Conservation (phyloP, 164 flowering plant genomes). For the Vitis rotundifolia region DNA sequence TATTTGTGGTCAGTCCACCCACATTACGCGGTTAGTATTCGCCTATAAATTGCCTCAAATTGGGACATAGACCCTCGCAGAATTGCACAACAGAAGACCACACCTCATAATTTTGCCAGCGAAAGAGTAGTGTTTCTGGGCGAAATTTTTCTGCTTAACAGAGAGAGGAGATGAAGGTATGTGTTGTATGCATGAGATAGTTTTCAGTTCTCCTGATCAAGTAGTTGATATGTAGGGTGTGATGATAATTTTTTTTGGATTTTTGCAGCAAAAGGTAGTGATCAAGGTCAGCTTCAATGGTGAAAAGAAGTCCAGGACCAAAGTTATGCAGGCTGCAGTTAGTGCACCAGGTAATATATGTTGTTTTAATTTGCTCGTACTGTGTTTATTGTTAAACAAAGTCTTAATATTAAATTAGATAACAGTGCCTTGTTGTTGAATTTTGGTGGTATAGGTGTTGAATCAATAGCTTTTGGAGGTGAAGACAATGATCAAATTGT, state of each 20-base stretch:
- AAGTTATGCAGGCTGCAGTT: not conserved
- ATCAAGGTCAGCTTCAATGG: not conserved
- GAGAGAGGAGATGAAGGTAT: too few species aligned
- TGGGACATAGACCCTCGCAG: too few species aligned
- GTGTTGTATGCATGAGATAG: too few species aligned
- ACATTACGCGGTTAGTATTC: too few species aligned
- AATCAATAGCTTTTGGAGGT: not conserved
- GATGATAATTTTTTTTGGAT: not conserved
- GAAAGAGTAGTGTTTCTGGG: too few species aligned
- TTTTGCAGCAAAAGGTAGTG: conserved; percentile 1
- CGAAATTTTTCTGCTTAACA: too few species aligned
- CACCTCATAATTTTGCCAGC: too few species aligned
- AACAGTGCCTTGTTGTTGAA: not conserved
- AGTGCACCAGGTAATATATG: not conserved
- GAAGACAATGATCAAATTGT: not conserved
- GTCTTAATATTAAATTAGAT: not conserved
- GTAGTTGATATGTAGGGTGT: not conserved
- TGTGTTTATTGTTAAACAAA: not conserved
- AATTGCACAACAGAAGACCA: too few species aligned
- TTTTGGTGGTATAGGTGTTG: not conserved
- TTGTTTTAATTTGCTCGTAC: too few species aligned
- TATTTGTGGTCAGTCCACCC: too few species aligned
- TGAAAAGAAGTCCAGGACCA: not conserved
- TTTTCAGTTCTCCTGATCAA: too few species aligned
- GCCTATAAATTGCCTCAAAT: too few species aligned